Evolutionary conservation across 495 filamentous ascomycete genomes (phyloP), one percentile per base, ranked within the genome.

Genomic region (Xylaria castorea): DNA sequence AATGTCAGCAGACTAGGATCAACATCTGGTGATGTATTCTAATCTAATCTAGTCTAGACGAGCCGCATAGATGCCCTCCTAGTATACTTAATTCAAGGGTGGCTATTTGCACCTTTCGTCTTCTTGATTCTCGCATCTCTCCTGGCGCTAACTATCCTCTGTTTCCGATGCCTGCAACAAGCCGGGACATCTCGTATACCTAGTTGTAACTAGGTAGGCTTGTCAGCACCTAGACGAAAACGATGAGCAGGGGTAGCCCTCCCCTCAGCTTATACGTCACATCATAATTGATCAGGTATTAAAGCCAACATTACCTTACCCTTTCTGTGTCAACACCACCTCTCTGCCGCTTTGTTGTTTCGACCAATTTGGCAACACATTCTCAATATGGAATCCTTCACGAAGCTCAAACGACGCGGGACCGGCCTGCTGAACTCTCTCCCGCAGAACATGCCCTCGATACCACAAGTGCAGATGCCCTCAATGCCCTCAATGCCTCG

Each of bases 351-450:
- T 40, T 27, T 70, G 30, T 51, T 25, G 48, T 48, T 62, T 25
- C 11, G 27, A 34, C 16, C 55, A 55, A 55, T 27, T 27, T 61
- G 46, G 12, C 30, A 67, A 50, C 38, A 68, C 36, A 44, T 57
- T 5, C 30, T 27, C 42, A 63, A 20, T 32, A 85, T 85, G 83
- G 82, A 85, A 46, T 83, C 82, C 50, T 83, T 85, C 73, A 73
- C 78, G 22, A 77, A 80, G 58, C 77, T 86, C 70, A 84, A 81
- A 76, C 83, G 83, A 53, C 84, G 83, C 34, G 82, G 84, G 22
- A 82, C 80, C 36, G 83, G 85, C 74, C 75, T 85, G 57, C 72
- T 85, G 67, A 75, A 80, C 58, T 83, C 80, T 14, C 67, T 83
- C n/a, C 76, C 81, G 48, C 80, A 83, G 27, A 77, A 79, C 68